Percentiles rank a stretch among this genome's conserved stretches.
Conservation (phyloP, 192 early-diverging fungal species). For the Dissophora ornata region DNA sequence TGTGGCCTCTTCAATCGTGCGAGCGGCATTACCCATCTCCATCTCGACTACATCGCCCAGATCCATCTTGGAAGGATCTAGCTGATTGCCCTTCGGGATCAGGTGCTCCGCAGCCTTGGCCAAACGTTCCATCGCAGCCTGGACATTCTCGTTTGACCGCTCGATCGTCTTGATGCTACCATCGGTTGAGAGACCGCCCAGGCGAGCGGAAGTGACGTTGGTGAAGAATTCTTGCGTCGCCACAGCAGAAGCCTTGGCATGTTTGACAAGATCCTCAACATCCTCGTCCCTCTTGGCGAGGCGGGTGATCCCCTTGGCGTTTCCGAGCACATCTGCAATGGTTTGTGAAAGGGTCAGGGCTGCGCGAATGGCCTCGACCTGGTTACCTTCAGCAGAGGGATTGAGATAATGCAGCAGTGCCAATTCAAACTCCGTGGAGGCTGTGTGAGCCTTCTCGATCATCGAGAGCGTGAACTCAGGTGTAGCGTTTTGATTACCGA, state of each 20-base stretch:
- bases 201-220: slow-evolving; percentile 81
- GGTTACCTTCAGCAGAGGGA: slow-evolving; percentile 62
- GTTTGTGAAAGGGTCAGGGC: slow-evolving; percentile 86
- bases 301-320: slow-evolving; percentile 91
- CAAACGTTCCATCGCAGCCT: slow-evolving; percentile 77
- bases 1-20: slow-evolving; percentile 93
- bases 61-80: slow-evolving; percentile 72
- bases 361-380: slow-evolving; percentile 86
- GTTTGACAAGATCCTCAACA: slow-evolving; percentile 77
- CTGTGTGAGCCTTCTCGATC: slow-evolving; percentile 84
- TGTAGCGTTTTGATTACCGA: slow-evolving; percentile 88
- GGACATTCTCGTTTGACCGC: slow-evolving; percentile 80
- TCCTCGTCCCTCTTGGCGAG: slow-evolving; percentile 84
- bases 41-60: slow-evolving; percentile 92
- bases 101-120: slow-evolving; percentile 83
- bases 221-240: slow-evolving; percentile 85
- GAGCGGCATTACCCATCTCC: slow-evolving; percentile 92
- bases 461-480: slow-evolving; percentile 93
- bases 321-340: slow-evolving; percentile 83
- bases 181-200: slow-evolving; percentile 70
- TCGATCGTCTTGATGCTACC: slow-evolving; percentile 81
- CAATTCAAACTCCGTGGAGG: slow-evolving; percentile 68
- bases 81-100: slow-evolving; percentile 63
- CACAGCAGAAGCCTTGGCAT: slow-evolving; percentile 74
- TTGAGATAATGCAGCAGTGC: slow-evolving; percentile 40